Evolutionary conservation across 2,329 filamentous ascomycete genomes (phyloP).

Genomic region (Aspergillus brunneoviolaceus): DNA sequence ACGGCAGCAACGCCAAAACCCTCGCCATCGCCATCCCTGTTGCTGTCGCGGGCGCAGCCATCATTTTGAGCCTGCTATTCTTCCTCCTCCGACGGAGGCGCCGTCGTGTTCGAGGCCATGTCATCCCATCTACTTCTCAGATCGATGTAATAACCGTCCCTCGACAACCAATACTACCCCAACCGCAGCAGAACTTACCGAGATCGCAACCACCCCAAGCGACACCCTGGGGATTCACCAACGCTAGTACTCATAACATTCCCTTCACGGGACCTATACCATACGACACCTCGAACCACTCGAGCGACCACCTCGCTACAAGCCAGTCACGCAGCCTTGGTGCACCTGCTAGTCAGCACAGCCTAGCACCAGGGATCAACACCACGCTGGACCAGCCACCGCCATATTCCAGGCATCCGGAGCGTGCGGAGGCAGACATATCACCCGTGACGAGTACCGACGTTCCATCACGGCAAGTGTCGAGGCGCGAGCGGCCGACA

Average conservation of each 20-base stretch:
- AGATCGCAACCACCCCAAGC: slow-evolving; percentile 9
- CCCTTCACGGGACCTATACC: slow-evolving; percentile 10
- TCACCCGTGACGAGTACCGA: not conserved
- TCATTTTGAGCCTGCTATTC: slow-evolving; percentile 26
- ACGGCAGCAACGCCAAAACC: not conserved
- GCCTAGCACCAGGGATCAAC: not conserved
- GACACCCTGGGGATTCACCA: not conserved
- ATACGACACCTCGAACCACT: not conserved
- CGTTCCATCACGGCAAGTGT: slow-evolving; percentile 9
- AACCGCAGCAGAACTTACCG: not conserved
- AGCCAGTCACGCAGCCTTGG: not conserved
- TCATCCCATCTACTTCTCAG: slow-evolving; percentile 4
- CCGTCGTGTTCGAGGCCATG: slow-evolving; percentile 13
- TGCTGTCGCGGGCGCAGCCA: slow-evolving; percentile 27
- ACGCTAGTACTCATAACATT: not conserved
- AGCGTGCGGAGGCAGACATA: not conserved
- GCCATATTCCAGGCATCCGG: not conserved
- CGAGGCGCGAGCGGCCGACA: slow-evolving; percentile 12
- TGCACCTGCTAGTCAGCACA: not conserved
- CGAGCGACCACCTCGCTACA: not conserved
- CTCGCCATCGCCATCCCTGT: slow-evolving; percentile 38
- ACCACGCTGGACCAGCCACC: not conserved
- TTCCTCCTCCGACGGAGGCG: slow-evolving; percentile 26
- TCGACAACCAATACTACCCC: not conserved
- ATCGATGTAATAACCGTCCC: slow-evolving; percentile 6